Evolutionary conservation across 768 basidiomycete genomes (phyloP).

Genomic region (Tylopilus cervinicoccineus): DNA sequence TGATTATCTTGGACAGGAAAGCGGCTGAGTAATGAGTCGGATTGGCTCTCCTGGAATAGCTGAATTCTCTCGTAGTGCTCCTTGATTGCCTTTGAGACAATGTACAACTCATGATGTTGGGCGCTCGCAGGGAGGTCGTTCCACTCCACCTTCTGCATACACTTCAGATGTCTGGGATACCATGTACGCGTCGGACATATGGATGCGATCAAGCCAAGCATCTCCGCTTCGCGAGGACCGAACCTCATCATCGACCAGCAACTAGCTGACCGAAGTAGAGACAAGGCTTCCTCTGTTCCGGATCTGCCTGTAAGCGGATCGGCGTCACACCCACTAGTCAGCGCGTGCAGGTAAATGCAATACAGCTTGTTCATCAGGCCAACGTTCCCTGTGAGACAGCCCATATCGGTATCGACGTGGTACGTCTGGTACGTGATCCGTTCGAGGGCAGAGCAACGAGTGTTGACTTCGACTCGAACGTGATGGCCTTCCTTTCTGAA

Average conservation of each 20-base stretch:
- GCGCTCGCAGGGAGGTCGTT: conserved; percentile 15
- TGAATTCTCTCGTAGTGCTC: conserved; percentile 19
- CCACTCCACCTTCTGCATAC: conserved; percentile 42
- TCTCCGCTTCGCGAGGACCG: conserved; percentile 21
- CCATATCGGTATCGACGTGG: conserved; percentile 27
- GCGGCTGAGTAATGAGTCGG: neutral
- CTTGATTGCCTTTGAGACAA: conserved; percentile 27
- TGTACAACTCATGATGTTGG: conserved; percentile 31
- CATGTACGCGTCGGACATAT: conserved; percentile 36
- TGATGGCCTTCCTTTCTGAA: conserved; percentile 12
- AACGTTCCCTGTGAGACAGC: conserved; percentile 25
- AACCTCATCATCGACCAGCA: conserved; percentile 40
- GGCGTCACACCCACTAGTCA: conserved; percentile 39
- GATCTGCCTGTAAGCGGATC: conserved; percentile 43
- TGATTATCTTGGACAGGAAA: conserved; percentile 7
- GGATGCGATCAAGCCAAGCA: conserved; percentile 32
- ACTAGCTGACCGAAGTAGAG: conserved; percentile 34
- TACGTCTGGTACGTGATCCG: conserved; percentile 27
- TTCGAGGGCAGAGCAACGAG: neutral
- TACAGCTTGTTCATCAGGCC: conserved; percentile 32
- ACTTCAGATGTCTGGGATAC: conserved; percentile 34
- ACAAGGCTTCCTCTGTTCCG: conserved; percentile 42
- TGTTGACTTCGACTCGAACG: conserved; percentile 13
- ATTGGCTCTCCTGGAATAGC: conserved; percentile 4
- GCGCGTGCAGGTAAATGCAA: conserved; percentile 41